Evolutionary conservation across 2,329 filamentous ascomycete genomes (phyloP).

Genomic region (Pseudocercospora vitis): DNA sequence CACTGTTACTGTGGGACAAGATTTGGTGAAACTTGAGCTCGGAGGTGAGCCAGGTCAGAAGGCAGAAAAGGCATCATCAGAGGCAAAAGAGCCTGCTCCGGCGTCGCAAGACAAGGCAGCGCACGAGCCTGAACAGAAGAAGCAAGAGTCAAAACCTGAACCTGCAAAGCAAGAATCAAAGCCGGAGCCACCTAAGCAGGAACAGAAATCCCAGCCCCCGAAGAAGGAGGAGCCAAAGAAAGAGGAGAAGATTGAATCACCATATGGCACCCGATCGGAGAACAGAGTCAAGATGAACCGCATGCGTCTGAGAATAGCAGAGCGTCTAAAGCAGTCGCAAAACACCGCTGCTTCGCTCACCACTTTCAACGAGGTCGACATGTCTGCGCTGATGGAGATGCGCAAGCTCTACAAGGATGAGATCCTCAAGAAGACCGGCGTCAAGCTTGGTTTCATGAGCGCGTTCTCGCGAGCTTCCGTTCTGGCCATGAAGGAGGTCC

Average conservation of each 20-base stretch:
- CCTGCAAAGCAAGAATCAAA: constrained; percentile 45
- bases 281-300: constrained; percentile 99
- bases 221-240: constrained; percentile 44
- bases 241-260: constrained; percentile 41
- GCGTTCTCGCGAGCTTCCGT: constrained; percentile 89
- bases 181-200: constrained; percentile 47
- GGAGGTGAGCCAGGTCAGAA: constrained; percentile 61
- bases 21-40: constrained; percentile 81
- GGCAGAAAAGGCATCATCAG: constrained; percentile 56
- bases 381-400: constrained; percentile 97
- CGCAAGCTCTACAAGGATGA: constrained; percentile 97
- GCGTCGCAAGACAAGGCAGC: constrained; percentile 52
- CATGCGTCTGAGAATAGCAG: constrained; percentile 95
- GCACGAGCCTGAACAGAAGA: constrained; percentile 45
- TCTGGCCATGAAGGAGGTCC: constrained; percentile 92
- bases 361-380: constrained; percentile 99
- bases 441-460: constrained; percentile 99
- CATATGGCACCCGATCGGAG: constrained; percentile 77
- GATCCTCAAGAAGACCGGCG: constrained; percentile 88
- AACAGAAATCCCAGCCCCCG: constrained; percentile 39
- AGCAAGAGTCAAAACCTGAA: constrained; percentile 49
- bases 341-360: constrained; percentile 97
- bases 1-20: constrained; percentile 91
- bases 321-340: constrained; percentile 97
- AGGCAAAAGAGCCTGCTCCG: constrained; percentile 61